Conservation (phyloP, 345 rosid genomes). For the Eutrema heterophyllum region DNA sequence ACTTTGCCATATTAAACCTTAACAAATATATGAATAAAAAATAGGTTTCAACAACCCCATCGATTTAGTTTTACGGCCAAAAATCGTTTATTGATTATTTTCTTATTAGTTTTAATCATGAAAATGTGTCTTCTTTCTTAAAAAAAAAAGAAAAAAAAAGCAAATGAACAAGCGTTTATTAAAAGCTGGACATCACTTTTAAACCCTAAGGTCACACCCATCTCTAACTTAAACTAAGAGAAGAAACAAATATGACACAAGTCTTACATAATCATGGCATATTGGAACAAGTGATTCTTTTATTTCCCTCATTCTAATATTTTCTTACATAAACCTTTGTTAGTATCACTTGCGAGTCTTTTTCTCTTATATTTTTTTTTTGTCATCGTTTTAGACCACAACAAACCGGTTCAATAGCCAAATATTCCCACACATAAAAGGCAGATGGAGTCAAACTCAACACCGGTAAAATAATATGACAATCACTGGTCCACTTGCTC, state of each 20-base stretch:
- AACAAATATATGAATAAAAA: slow-evolving; percentile 10
- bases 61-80: slow-evolving; percentile 11
- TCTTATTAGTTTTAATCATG: not conserved
- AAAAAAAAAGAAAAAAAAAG: too few species aligned
- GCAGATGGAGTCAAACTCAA: too few species aligned
- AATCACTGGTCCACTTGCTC: too few species aligned
- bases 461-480: too few species aligned
- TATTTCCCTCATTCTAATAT: not conserved
- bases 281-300: not conserved
- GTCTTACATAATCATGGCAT: slow-evolving; percentile 18
- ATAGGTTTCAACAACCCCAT: slow-evolving; percentile 32
- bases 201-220: slow-evolving; percentile 8
- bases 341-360: not conserved
- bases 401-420: too few species aligned
- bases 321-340: not conserved
- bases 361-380: not conserved
- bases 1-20: slow-evolving; percentile 24
- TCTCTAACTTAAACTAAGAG: slow-evolving; percentile 3
- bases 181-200: slow-evolving; percentile 8
- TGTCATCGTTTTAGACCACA: too few species aligned
- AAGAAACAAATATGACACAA: slow-evolving; percentile 19
- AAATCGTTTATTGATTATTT: slow-evolving; percentile 2
- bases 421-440: too few species aligned
- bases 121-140: not conserved
- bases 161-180: not conserved